phyloP scores from a whole-genome alignment of 345 rosid genomes.

The Aurinia saxatilis region DNA sequence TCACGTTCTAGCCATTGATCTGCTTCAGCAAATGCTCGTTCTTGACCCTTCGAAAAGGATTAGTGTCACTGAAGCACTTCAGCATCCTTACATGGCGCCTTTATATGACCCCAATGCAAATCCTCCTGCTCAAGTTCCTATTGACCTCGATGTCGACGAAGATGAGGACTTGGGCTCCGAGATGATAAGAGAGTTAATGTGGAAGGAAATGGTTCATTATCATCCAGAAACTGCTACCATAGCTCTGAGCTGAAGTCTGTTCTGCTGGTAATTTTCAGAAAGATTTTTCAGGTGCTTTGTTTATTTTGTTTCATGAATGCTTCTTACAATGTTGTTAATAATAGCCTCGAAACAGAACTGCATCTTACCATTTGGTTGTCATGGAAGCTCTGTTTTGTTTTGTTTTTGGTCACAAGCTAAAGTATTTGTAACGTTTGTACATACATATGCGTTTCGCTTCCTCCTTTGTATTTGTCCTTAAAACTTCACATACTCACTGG shows the following conservation, averaged over 20 bases:
- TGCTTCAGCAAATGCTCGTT: constrained; percentile 76
- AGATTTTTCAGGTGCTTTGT: not conserved
- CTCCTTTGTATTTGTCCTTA: not conserved
- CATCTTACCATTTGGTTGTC: not conserved
- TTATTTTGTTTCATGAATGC: not conserved
- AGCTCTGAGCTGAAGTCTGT: constrained; percentile 5
- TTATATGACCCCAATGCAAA: constrained; percentile 57
- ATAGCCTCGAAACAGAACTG: constrained; percentile 6
- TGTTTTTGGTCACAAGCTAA: constrained; percentile 6
- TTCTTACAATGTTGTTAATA: constrained; percentile 6
- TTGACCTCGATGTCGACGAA: constrained; percentile 75
- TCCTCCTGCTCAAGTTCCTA: constrained; percentile 69
- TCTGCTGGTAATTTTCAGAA: not conserved
- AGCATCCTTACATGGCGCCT: constrained; percentile 76
- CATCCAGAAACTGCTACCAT: constrained; percentile 48
- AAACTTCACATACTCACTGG: not conserved
- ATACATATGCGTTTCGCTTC: constrained; percentile 4
- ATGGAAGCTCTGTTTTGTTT: constrained; percentile 8
- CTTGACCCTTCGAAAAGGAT: constrained; percentile 84
- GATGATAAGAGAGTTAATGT: constrained; percentile 84
- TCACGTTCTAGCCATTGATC: constrained; percentile 64
- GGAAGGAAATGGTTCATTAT: constrained; percentile 75
- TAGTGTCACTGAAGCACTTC: constrained; percentile 78
- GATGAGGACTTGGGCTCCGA: constrained; percentile 46
- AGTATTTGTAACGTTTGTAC: constrained; percentile 18